A percentile compares a stretch with the other conserved stretches of the same genome.
phyloP scores from a whole-genome alignment of 2,329 filamentous ascomycete species.

The Trichoderma gracile region DNA sequence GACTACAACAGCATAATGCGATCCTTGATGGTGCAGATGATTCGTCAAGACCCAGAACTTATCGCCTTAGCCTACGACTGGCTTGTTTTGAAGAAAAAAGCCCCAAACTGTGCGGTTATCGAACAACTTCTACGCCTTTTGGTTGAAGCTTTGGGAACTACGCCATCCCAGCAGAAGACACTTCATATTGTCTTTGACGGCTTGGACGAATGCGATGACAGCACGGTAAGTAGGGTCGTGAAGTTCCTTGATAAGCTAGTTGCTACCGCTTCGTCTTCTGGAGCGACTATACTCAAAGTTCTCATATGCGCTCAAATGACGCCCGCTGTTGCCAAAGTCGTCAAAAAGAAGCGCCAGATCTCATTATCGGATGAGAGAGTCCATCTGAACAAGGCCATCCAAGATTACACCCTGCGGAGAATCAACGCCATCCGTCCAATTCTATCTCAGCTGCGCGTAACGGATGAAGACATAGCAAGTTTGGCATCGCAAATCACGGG shows the following conservation, averaged over 20 bases:
- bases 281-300: background rate
- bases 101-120: background rate
- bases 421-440: background rate
- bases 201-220: slow-evolving; percentile 4
- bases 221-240: background rate
- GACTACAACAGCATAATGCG: slow-evolving; percentile 38
- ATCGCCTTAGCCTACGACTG: slow-evolving; percentile 34
- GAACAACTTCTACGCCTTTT: slow-evolving; percentile 12
- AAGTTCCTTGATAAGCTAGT: background rate
- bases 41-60: slow-evolving; percentile 30
- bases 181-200: slow-evolving; percentile 15
- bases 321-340: background rate
- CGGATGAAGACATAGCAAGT: slow-evolving; percentile 29
- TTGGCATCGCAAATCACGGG: slow-evolving; percentile 26
- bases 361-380: background rate
- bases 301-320: slow-evolving; percentile 1
- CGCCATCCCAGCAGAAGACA: background rate
- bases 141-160: background rate
- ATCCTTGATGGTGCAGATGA: slow-evolving; percentile 37
- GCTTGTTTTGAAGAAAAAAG: slow-evolving; percentile 20
- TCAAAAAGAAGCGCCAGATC: slow-evolving; percentile 4
- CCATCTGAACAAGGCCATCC: background rate
- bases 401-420: slow-evolving; percentile 1
- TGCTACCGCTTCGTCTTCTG: background rate
- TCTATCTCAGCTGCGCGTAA: background rate